phyloP scores from a whole-genome alignment of 2,329 filamentous ascomycete species.

The Chaetomium globosum region DNA sequence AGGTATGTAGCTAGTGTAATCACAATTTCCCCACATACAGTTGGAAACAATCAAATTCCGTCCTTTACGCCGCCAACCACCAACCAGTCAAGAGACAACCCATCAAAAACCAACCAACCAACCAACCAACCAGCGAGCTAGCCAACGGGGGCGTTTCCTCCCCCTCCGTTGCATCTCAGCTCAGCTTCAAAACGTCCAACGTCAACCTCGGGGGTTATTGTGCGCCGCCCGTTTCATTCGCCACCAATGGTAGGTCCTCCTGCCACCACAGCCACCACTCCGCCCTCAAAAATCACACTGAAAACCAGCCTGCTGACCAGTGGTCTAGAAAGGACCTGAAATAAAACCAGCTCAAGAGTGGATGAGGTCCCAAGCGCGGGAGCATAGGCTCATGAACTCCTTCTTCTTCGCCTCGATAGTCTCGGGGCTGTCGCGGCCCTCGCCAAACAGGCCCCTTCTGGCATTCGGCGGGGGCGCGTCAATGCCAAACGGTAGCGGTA shows the following conservation, averaged over 20 bases:
- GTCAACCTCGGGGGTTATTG: neutral
- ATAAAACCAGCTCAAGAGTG: slow-evolving; percentile 67
- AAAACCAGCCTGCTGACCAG: neutral
- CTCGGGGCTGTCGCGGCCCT: slow-evolving; percentile 80
- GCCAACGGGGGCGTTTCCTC: neutral
- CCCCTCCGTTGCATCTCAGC: neutral
- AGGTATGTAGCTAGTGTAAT: neutral
- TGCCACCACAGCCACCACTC: neutral
- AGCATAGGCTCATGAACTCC: slow-evolving; percentile 84
- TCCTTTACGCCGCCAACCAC: slow-evolving; percentile 8
- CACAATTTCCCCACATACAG: neutral
- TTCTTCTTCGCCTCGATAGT: slow-evolving; percentile 85
- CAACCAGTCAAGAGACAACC: neutral
- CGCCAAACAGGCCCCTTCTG: slow-evolving; percentile 66
- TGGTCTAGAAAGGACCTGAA: neutral
- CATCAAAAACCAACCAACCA: neutral
- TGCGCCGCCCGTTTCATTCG: neutral
- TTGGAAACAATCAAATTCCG: neutral
- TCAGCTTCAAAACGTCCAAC: neutral
- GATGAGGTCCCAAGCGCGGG: slow-evolving; percentile 93
- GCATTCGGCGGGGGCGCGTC: neutral
- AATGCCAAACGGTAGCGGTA: slow-evolving; percentile 1
- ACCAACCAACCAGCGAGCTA: neutral
- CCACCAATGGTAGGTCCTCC: neutral
- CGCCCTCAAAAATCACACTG: neutral